Percentiles rank a stretch among this genome's conserved stretches.
Evolutionary conservation across 2,329 filamentous ascomycete genomes (phyloP).

Genomic region (Xenosphaeropsis pyriputrescens): DNA sequence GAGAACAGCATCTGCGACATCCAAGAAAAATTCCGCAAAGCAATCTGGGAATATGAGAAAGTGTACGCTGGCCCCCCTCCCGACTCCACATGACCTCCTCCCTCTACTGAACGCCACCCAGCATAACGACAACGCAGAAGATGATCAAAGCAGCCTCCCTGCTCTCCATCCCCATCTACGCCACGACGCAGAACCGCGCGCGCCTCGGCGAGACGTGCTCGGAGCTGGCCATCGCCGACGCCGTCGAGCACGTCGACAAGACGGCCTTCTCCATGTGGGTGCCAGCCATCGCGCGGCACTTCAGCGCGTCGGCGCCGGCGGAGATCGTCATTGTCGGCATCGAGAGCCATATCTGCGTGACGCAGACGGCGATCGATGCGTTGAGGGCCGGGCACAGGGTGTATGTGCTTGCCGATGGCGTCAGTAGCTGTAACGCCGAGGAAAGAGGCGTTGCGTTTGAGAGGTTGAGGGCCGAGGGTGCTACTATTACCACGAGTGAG

Average conservation of each 20-base stretch:
- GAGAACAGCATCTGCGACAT: conserved; percentile 73
- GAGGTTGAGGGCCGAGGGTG: conserved; percentile 61
- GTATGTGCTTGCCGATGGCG: conserved; percentile 78
- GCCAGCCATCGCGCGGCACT: conserved; percentile 41
- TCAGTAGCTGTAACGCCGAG: conserved; percentile 72
- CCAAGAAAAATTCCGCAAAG: conserved; percentile 79
- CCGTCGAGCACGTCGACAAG: conserved; percentile 59
- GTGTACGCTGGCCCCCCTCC: conserved; percentile 34
- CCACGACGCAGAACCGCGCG: conserved; percentile 71
- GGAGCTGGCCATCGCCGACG: conserved; percentile 30
- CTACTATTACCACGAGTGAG: conserved; percentile 74
- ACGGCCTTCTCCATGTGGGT: conserved; percentile 81
- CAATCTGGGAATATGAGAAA: conserved; percentile 75
- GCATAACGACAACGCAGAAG: conserved; percentile 52
- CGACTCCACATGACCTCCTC: not conserved
- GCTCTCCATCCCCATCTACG: conserved; percentile 64
- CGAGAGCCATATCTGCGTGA: conserved; percentile 87
- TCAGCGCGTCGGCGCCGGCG: conserved; percentile 21
- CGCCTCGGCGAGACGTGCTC: conserved; percentile 70
- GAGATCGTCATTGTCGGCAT: conserved; percentile 77
- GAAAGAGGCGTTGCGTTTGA: conserved; percentile 71
- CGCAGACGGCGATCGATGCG: conserved; percentile 79
- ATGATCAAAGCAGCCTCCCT: conserved; percentile 48
- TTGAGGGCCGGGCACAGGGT: conserved; percentile 62
- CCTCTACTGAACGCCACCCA: conserved; percentile 16